phyloP scores from a whole-genome alignment of 2,329 filamentous ascomycete species.

The Chlorencoelia australis region DNA sequence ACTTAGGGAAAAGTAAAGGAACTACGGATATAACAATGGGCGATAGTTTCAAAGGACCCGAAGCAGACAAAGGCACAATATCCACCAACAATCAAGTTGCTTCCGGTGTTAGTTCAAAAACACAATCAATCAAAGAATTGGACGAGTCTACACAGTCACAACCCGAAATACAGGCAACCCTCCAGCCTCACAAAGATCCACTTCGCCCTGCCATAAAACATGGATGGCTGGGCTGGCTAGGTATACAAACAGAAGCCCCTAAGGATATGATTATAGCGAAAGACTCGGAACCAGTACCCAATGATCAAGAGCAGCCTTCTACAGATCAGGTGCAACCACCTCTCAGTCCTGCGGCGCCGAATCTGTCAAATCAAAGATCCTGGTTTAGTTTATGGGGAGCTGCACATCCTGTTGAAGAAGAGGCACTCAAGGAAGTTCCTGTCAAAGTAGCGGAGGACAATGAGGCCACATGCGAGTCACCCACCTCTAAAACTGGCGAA shows the following conservation, averaged over 20 bases:
- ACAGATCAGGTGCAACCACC: conserved; percentile 2
- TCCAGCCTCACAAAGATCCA: conserved; percentile 1
- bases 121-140: conserved; percentile 1
- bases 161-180: conserved; percentile 1
- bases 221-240: conserved; percentile 47
- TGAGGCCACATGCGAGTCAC: conserved; percentile 3
- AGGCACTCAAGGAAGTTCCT: conserved; percentile 13
- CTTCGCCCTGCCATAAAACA: conserved; percentile 28
- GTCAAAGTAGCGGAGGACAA: conserved; percentile 11
- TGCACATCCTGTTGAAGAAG: conserved; percentile 15
- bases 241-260: conserved; percentile 19
- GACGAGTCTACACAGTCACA: conserved; percentile 2
- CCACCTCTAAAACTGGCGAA: conserved; percentile 4
- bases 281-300: conserved; percentile 1
- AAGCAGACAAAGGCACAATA: too few species aligned
- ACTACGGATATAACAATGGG: conserved; percentile 25
- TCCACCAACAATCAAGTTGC: too few species aligned
- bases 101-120: too few species aligned
- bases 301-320: not conserved
- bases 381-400: conserved; percentile 26
- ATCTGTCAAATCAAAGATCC: conserved; percentile 11
- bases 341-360: conserved; percentile 2
- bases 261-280: conserved; percentile 5
- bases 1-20: conserved; percentile 26
- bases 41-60: conserved; percentile 10